Base-by-base conservation (phyloP, 805 yeast species). In the Metschnikowia lachancei region DNA sequence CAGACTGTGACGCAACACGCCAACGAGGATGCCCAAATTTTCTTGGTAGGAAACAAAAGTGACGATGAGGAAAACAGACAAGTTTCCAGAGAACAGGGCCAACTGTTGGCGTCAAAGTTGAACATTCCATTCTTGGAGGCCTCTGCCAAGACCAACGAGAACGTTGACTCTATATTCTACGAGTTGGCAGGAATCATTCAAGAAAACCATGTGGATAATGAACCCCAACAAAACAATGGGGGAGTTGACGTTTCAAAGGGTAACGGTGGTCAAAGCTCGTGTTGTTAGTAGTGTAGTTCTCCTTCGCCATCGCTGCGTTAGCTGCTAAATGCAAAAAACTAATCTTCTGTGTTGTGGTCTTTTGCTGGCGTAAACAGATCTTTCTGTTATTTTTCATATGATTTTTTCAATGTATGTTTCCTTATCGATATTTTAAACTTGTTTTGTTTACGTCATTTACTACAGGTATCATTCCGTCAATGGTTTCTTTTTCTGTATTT, bases 1-100 rank as follows among this genome's bases (percentile, higher is more conserved):
- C 83, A 86, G 60, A 92, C 97, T 13, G 97, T 94, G 39, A 87
- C 89, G 64, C 96, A 91, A 66, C 97, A 94, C 60, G 99, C 98
- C 34, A 87, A 85, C 58, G 98, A 91, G 55, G 96, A 91, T 62
- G 97, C 97, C 12, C 96, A 90, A 67, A 76, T 94, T 62, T 83
- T 92, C 62, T 75, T 94, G 56, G 97, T 94, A 13, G 99, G 97
- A 54, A 94, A 94, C 77, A 94, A 94, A 75, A 84, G 87, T 65
- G 99, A 94, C 62, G 94, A 91, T 70, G 83, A 78, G 43, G 92
- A 83, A 51, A 80, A 86, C 56, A 83, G 99, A 69, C 91, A 85
- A 47, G 95, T 94, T 11, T 75, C 91, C 19, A 76, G 80, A 47
- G 96, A 92, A 62, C 96, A 92, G 67, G 99, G 98, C 60, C 88